Evolutionary conservation across 2,329 filamentous ascomycete genomes (phyloP), one percentile per base, ranked within the genome.

Genomic region (Botryotinia narcissicola): DNA sequence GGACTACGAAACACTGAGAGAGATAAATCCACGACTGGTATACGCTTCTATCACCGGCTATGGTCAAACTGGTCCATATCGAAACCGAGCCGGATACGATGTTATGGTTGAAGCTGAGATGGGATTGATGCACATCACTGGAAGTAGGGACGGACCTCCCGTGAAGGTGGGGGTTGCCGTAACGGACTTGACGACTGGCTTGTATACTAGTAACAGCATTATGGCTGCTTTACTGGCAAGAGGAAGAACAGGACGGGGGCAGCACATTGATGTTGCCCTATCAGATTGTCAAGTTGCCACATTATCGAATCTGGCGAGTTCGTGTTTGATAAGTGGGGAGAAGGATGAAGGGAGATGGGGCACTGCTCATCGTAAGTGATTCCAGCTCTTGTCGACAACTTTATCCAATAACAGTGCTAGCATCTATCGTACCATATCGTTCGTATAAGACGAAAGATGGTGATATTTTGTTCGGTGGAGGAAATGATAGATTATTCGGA

Each of bases 31-130:
- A 0, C 85, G 86, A 9, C 86, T 99, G 64, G 93, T 99, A 77
- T 99, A 99, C 81, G 94, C 95, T 22, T 97, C 94, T 78, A 97
- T 99, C 78, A 99, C 96, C 0, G 96, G 96, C 1, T 99, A 98
- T 80, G 96, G 96, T 3, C 96, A 99, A 81, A 97, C 93, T 1
- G 96, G 96, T 0, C 96, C 96, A 0, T 97, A 97, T 82, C 90
- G 91, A 9, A 89, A 90, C 76, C 88, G 96, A 22, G 94, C 96
- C 5, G 96, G 96, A 7, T 99, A 99, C 86, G 96, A 99, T 83
- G 96, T 99, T 78, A 99, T 99, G 95, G 95, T 99, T 18, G 96
- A 99, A 85, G 96, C 96, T 74, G 96, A 98, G 82, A 95, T 99
- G 84, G 96, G 96, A 0, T 84, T 99, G 73, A 99, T 99, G 96